Percentiles rank a stretch among this genome's conserved stretches.
Evolutionary conservation across 306 rosid genomes (phyloP).

Genomic region (Casuarina equisetifolia): DNA sequence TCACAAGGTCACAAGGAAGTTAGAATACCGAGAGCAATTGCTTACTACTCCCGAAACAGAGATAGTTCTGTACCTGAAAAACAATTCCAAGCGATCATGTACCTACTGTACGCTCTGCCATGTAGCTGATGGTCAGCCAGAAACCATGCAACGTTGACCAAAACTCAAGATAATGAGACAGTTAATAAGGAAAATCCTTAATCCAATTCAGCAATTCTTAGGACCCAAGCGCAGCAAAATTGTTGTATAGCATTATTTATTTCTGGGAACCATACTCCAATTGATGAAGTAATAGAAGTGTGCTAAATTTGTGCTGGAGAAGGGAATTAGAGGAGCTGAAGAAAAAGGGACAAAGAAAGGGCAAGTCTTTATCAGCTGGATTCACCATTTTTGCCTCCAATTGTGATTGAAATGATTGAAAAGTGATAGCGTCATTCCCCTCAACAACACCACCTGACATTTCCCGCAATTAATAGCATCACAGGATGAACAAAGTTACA

Average conservation of each 20-base stretch:
- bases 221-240: not conserved
- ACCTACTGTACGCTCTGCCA: constrained; percentile 98
- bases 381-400: constrained; percentile 95
- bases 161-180: constrained; percentile 20
- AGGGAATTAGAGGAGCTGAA: not conserved
- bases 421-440: constrained; percentile 79
- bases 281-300: not conserved
- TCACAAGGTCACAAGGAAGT: constrained; percentile 33
- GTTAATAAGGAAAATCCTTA: constrained; percentile 7
- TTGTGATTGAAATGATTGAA: constrained; percentile 93
- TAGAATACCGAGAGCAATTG: not conserved
- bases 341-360: constrained; percentile 4
- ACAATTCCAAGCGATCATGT: constrained; percentile 96
- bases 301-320: not conserved
- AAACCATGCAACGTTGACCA: constrained; percentile 1
- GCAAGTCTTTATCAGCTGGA: constrained; percentile 60
- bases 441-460: constrained; percentile 67
- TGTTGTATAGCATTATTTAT: not conserved
- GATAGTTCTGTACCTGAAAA: constrained; percentile 67
- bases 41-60: constrained; percentile 2
- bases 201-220: constrained; percentile 15
- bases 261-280: not conserved
- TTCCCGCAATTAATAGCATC: constrained; percentile 56
- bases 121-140: constrained; percentile 87
- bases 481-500: constrained; percentile 3